These are phyloP conservation scores for Nyssa sinensis DNA, from an alignment of 148 eudicot genomes.

Conservation along the genomic window DNA sequence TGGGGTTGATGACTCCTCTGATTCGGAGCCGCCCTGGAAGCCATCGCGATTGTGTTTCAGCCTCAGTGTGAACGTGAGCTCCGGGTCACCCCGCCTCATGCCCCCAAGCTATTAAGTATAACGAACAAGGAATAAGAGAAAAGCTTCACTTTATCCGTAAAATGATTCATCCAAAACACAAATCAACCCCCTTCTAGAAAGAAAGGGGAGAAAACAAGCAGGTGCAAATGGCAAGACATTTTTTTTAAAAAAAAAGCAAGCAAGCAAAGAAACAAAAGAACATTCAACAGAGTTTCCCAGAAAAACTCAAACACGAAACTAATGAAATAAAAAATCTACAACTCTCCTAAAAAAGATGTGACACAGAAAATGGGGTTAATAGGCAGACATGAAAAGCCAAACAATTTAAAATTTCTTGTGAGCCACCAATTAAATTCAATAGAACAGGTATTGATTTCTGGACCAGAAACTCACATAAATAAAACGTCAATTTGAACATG, in stretches of 20 bases:
- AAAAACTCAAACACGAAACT: background rate
- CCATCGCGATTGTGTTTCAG: conserved; percentile 19
- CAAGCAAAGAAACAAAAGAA: background rate
- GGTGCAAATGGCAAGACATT: no score
- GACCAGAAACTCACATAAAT: no score
- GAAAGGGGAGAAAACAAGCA: background rate
- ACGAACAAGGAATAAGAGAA: background rate
- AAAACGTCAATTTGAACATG: no score
- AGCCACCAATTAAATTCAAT: no score
- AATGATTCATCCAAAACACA: background rate
- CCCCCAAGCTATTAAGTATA: conserved; percentile 43
- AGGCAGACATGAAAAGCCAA: no score
- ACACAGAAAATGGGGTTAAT: no score
- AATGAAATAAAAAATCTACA: background rate
- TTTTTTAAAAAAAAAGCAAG: no score
- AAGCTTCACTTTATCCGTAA: background rate
- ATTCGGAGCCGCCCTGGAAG: conserved; percentile 18
- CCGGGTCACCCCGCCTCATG: conserved; percentile 37
- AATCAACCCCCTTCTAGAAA: background rate
- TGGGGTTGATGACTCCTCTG: conserved; percentile 32
- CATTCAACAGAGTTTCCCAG: background rate
- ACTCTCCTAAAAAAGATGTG: no score
- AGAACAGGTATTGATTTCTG: no score
- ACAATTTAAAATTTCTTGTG: no score
- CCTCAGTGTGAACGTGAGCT: conserved; percentile 36